These are phyloP conservation scores for Lodderomyces jiufengensis DNA, from an alignment of 1,139 yeast genomes.

Conservation along the genomic window DNA sequence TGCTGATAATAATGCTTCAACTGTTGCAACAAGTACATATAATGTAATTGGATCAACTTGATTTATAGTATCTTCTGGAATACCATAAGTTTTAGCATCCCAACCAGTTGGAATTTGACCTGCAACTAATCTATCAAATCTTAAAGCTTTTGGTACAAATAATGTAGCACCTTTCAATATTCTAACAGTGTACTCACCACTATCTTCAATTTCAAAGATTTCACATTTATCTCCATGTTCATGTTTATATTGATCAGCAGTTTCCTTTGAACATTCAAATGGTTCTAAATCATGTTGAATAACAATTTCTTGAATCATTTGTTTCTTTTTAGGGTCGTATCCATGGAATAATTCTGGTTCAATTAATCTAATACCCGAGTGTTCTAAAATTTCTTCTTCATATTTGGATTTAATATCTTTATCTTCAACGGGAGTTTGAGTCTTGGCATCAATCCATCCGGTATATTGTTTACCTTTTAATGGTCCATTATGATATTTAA, in stretches of 20 bases:
- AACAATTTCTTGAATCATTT: conserved; percentile 89
- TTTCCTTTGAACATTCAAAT: conserved; percentile 90
- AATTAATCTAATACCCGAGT: conserved; percentile 92
- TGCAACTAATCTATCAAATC: conserved; percentile 93
- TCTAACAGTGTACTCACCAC: conserved; percentile 89
- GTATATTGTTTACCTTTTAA: conserved; percentile 85
- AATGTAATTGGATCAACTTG: conserved; percentile 97
- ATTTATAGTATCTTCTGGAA: conserved; percentile 83
- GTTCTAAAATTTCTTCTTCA: conserved; percentile 83
- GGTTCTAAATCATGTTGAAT: conserved; percentile 95
- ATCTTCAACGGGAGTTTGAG: conserved; percentile 90
- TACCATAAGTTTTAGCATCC: conserved; percentile 94
- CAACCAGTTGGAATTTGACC: conserved; percentile 99
- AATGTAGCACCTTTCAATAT: conserved; percentile 91
- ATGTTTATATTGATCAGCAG: conserved; percentile 89
- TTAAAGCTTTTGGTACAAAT: conserved; percentile 91
- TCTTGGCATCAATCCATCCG: conserved; percentile 97
- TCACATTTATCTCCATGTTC: conserved; percentile 96
- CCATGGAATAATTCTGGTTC: conserved; percentile 95
- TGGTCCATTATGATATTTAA: conserved; percentile 89
- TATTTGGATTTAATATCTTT: conserved; percentile 88
- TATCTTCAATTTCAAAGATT: conserved; percentile 80
- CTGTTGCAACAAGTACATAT: conserved; percentile 88
- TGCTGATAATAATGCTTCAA: conserved; percentile 86
- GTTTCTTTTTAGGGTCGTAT: conserved; percentile 91